phyloP scores from a whole-genome alignment of 306 rosid species.

The Cucurbita moschata region DNA sequence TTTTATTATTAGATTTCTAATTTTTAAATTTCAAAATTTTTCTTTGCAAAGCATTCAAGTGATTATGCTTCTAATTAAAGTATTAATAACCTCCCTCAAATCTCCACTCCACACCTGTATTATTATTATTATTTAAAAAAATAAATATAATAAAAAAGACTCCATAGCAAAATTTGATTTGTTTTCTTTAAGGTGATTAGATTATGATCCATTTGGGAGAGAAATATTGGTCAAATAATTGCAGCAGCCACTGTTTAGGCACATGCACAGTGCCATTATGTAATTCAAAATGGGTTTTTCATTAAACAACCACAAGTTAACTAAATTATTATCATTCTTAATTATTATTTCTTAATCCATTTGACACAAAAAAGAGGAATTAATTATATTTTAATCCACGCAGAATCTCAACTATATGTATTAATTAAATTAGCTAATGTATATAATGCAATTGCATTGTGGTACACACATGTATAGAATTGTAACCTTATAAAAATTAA shows the following conservation, averaged over 20 bases:
- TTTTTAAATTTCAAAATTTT: too few relatives aligned
- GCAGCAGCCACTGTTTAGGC: not conserved
- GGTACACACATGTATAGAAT: not conserved
- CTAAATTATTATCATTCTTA: not conserved
- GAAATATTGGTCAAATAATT: not conserved
- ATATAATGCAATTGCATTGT: not conserved
- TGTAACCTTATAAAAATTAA: not conserved
- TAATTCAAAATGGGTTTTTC: not conserved
- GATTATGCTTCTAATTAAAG: not conserved
- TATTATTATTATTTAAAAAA: not conserved
- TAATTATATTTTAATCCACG: not conserved
- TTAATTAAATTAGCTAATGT: not conserved
- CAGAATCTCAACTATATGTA: not conserved
- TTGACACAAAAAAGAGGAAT: not conserved
- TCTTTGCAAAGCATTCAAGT: too few relatives aligned
- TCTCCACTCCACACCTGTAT: not conserved
- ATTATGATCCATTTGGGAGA: not conserved
- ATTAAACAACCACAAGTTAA: not conserved
- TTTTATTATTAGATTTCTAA: not conserved
- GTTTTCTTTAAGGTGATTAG: not conserved
- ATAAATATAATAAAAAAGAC: not conserved
- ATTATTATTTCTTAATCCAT: not conserved
- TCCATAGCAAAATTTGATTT: not conserved
- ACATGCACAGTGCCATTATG: slow-evolving; percentile 5
- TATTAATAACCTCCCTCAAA: not conserved